Base-by-base conservation (phyloP, 106 monocot species). In the Acanthochlamys bracteata region DNA sequence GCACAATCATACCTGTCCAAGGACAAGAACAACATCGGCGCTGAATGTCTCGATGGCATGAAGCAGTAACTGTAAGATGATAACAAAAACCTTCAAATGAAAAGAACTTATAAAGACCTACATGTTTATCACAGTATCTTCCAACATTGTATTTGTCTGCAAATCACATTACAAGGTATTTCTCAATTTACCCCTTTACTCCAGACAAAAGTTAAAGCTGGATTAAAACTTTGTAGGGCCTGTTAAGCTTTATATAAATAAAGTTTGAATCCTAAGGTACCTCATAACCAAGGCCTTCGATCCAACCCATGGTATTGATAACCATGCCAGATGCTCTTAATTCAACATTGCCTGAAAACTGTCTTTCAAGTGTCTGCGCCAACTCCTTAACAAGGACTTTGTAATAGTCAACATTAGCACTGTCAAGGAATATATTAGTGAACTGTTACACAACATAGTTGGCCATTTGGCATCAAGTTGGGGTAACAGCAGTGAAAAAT, bases 301-400 rank as follows among this genome's bases (percentile, higher is more conserved):
- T 83, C 98, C 98, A 98, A 45, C 98, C 98, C 98, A 98, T 92
- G 13, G 98, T 98, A 63, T 98, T 98, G 66, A 98, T 92, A 66
- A 98, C 85, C 98, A 98, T 98, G 39, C 98, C 98, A 54, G 98
- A 84, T 80, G 88, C 92, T 73, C 92, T 85, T 42, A 92, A 88
- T 77, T 98, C 98, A 65, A 78, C 63, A 76, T 98, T 98, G 24
- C 92, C 85, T 14, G 80, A 66, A 57, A 98, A 92, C 57, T 92
- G 88, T 61, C 70, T 89, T 63, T 98, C 98, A 25, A 98, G 64
- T 7, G 88, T 98, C 67, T 76, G 75, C 17, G 92, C 92, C 26
- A 98, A 79, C 69, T 98, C 91, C 77, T 98, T 98, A 41, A 76
- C 83, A 54, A 92, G 84, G 26, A 81, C 83, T 74, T 72, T 98